Evolutionary conservation across 306 rosid genomes (phyloP), one percentile per base, ranked within the genome.

Genomic region (Ormosia emarginata): DNA sequence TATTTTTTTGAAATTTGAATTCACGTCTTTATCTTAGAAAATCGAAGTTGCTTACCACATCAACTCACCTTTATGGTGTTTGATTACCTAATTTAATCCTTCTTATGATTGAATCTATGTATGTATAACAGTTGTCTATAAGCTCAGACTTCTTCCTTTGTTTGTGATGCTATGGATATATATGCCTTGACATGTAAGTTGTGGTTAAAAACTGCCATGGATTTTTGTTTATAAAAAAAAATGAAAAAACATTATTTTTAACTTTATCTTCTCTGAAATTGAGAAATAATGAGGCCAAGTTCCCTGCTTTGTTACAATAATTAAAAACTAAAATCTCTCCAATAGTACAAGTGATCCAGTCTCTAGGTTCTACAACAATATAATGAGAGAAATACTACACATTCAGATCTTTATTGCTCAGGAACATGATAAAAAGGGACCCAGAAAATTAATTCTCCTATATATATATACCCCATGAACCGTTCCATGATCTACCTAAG

Each of bases 381-480:
- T 41, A 52, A 81, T 63, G 46, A 55, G 32, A 49, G 47, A 64
- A 80, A 75, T 86, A 80, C 88, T 63, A 86, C 71, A 83, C 78
- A 77, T 73, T 30, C 59, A 87, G 3, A 71, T 56, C 81, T 87
- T 81, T 88, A 87, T 86, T 68, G 41, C 7, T 55, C 36, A 78
- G 79, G 70, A 79, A 73, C 62, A 82, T 62, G 58, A 69, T 77
- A 81, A 87, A 85, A 84, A 72, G 82, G 68, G 67, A 83, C 83
- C 39, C 62, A 76, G 78, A 84, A 78, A 85, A 83, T 78, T 52
- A 85, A 81, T 50, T 43, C 67, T 71, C 83, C 88, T 89, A 79
- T 87, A 79, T 73, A 77, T 56, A 56, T 84, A 78, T 71, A 70
- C 70, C 87, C 86, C 90, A 64, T 77, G 65, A 80, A 87, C 89